phyloP scores from a whole-genome alignment of 352 stramenopile species.

The Globisporangium cylindrosporum region DNA sequence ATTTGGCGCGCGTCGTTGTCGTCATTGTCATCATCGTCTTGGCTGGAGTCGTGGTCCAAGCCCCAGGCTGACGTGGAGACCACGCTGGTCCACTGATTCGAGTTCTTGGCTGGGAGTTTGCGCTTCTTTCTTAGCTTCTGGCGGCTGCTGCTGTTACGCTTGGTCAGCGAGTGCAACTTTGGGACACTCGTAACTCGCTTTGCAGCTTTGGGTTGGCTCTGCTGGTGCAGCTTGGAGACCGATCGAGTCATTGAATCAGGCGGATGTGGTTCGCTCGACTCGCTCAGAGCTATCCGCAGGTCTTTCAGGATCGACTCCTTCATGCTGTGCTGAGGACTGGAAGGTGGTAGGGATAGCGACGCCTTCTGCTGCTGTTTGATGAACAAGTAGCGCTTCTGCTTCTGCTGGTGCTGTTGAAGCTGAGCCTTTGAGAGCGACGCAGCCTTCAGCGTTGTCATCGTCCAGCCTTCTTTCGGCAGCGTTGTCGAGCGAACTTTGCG shows the following conservation, averaged over 20 bases:
- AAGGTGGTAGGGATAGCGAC: background rate
- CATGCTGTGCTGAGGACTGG: conserved; percentile 4
- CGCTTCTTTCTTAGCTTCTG: conserved; percentile 4
- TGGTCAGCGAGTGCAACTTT: conserved; percentile 20
- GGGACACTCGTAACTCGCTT: conserved; percentile 19
- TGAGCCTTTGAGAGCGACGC: conserved; percentile 5
- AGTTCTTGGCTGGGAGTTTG: conserved; percentile 15
- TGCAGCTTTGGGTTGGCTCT: background rate
- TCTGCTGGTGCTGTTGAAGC: background rate
- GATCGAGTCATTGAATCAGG: background rate
- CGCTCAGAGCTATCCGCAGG: background rate
- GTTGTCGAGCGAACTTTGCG: background rate
- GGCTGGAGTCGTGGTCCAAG: background rate
- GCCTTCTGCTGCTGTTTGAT: background rate
- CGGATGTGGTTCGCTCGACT: background rate
- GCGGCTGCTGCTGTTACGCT: conserved; percentile 5
- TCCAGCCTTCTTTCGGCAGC: conserved; percentile 4
- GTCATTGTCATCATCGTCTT: conserved; percentile 13
- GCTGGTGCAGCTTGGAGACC: background rate
- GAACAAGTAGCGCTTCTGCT: background rate
- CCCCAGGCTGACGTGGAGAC: conserved; percentile 2
- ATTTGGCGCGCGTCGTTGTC: conserved; percentile 29
- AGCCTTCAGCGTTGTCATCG: background rate
- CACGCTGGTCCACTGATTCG: conserved; percentile 29
- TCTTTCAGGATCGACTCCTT: conserved; percentile 13